Evolutionary conservation across 129 eudicot species (phyloP), one percentile per base, ranked within the genome.

Genomic region (Glebionis coronaria): DNA sequence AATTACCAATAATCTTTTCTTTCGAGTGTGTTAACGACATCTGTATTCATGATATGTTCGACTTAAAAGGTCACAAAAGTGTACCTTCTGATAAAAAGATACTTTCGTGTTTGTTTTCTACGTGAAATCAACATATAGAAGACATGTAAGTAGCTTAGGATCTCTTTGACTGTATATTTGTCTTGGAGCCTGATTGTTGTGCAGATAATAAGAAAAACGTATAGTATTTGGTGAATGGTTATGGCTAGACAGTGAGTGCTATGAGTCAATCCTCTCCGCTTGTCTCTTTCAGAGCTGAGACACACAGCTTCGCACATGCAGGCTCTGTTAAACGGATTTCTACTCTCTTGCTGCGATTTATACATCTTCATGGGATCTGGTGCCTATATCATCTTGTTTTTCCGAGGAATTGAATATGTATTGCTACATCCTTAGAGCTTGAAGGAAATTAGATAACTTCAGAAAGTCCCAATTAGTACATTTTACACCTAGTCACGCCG

Each of bases 41-140:
- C 25, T 23, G 12, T 54, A 20, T 10, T 54, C n/a, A 3, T 19
- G 60, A 54, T 54, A 54, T 19, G n/a, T 54, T 20, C 20, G 53
- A 65, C 44, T 14, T 25, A 15, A 3, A 52, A 29, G 56, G 25
- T 69, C 73, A 14, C 73, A 56, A 25, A 42, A 13, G 45, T 25
- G 67, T 47, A 18, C 4, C 25, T 53, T n/a, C 45, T 15, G 10
- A n/a, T 58, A 55, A 0, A 19, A 54, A 3, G 31, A 68, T 55
- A 12, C 56, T 18, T 68, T 49, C 63, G 53, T 68, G 42, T 68
- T 55, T 54, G 28, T 20, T 38, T 13, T 68, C 52, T 42, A 54
- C 27, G 42, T 9, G 27, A 69, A 69, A 21, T 21, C 3, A 9
- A 2, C 25, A 23, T 44, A 56, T 44, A 44, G 23, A 69, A 69